Conservation (phyloP, 1,284 basidiomycete genomes). For the Clitocybe nebularis region DNA sequence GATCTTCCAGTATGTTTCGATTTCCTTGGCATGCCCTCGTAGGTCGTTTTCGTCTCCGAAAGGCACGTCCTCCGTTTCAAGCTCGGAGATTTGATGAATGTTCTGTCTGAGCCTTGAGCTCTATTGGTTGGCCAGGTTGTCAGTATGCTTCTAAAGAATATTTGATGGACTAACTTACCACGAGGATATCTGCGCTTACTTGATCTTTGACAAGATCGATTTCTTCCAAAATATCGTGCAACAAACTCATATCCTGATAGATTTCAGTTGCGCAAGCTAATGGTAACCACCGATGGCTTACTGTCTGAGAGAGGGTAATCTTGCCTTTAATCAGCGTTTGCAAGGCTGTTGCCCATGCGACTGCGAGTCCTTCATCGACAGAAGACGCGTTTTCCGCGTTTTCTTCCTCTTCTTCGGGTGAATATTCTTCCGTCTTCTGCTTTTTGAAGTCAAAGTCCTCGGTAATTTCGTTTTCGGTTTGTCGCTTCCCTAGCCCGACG, state of each 20-base stretch:
- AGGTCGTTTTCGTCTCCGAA: constrained; percentile 17
- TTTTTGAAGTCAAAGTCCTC: no score
- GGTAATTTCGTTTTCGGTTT: no score
- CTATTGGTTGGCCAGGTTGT: constrained; percentile 4
- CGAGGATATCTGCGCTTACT: constrained; percentile 3
- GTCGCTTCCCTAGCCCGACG: no score
- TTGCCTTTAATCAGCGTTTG: constrained; percentile 18
- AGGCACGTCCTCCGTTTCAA: constrained; percentile 14
- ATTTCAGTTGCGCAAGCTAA: constrained; percentile 1
- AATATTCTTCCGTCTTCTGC: no score
- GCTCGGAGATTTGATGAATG: constrained; percentile 14
- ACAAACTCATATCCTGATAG: constrained; percentile 6
- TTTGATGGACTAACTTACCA: constrained; percentile 4
- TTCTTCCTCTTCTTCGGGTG: no score
- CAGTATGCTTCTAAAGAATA: neutral
- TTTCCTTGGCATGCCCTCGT: constrained; percentile 9
- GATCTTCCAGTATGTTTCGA: constrained; percentile 10
- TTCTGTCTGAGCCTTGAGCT: constrained; percentile 9
- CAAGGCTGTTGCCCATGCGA: constrained; percentile 12
- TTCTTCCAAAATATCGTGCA: constrained; percentile 7
- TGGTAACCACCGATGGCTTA: neutral
- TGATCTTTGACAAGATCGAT: constrained; percentile 4
- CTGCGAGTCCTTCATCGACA: neutral
- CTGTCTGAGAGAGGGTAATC: neutral
- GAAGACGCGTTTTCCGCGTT: no score